These are phyloP conservation scores for Boletus barrowsii DNA, from an alignment of 768 basidiomycete genomes.

Conservation along the genomic window DNA sequence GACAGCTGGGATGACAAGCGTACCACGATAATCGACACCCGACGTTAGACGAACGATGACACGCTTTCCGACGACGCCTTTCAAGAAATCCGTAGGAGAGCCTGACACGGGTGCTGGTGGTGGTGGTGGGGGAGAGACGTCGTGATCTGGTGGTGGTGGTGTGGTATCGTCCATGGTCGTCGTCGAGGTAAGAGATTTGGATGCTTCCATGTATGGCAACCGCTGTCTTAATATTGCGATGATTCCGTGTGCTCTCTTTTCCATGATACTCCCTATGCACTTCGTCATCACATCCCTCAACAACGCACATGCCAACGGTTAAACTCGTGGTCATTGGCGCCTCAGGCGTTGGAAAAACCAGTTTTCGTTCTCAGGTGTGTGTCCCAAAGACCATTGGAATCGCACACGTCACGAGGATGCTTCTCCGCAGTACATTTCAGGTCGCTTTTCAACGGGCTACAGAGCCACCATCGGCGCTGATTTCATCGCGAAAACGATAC, in stretches of 20 bases:
- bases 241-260: background rate
- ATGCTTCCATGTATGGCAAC: slow-evolving; percentile 9
- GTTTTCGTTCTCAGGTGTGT: slow-evolving; percentile 68
- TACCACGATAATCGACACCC: slow-evolving; percentile 92
- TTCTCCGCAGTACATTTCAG: slow-evolving; percentile 63
- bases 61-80: slow-evolving; percentile 93
- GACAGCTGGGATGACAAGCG: slow-evolving; percentile 16
- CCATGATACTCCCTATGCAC: slow-evolving; percentile 6
- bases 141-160: slow-evolving; percentile 40
- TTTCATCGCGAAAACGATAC: slow-evolving; percentile 74
- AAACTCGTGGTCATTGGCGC: slow-evolving; percentile 82
- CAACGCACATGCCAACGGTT: slow-evolving; percentile 56
- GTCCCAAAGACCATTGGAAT: background rate
- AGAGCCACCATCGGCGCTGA: slow-evolving; percentile 88
- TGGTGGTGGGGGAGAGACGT: slow-evolving; percentile 46
- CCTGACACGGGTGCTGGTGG: slow-evolving; percentile 54
- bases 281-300: slow-evolving; percentile 10
- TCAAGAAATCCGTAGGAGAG: slow-evolving; percentile 89
- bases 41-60: slow-evolving; percentile 90
- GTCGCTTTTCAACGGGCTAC: slow-evolving; percentile 72
- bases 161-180: slow-evolving; percentile 26
- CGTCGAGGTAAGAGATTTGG: slow-evolving; percentile 7
- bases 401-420: background rate
- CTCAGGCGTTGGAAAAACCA: slow-evolving; percentile 85
- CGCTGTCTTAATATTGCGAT: background rate